Evolutionary conservation across 176 grass and related monocot species (phyloP).

Genomic region (Cocos nucifera): DNA sequence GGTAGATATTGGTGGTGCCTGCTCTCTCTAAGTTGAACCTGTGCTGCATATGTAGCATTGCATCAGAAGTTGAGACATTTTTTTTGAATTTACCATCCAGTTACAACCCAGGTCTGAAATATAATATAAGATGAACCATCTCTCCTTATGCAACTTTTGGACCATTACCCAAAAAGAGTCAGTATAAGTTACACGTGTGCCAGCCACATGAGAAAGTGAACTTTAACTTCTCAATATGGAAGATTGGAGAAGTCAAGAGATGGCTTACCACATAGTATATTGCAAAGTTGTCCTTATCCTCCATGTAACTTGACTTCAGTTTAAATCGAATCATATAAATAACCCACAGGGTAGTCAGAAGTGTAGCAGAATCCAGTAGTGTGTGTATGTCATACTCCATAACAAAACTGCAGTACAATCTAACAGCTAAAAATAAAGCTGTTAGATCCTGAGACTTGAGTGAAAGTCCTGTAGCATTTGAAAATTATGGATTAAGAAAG

Average conservation of each 20-base stretch:
- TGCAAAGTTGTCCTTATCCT: conserved; percentile 19
- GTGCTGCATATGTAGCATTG: no score
- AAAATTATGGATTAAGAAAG: background rate
- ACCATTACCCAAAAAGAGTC: no score
- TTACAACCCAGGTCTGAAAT: no score
- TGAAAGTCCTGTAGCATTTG: conserved; percentile 9
- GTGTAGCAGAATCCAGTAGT: conserved; percentile 11
- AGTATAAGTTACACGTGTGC: no score
- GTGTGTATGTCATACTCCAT: conserved; percentile 19
- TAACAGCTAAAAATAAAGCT: conserved; percentile 16
- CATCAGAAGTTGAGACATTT: no score
- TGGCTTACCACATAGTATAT: conserved; percentile 12
- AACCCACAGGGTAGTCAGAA: conserved; percentile 19
- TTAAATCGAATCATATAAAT: conserved; percentile 18
- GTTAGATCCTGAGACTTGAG: conserved; percentile 22
- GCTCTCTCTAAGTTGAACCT: no score
- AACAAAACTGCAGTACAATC: conserved; percentile 18
- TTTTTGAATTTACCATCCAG: no score
- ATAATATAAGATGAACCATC: no score
- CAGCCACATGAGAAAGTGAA: no score
- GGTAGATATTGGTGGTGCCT: no score
- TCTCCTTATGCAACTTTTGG: no score
- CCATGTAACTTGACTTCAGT: conserved; percentile 17
- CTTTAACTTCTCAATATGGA: background rate
- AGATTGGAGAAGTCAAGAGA: background rate